A percentile compares a stretch with the other conserved stretches of the same genome.
phyloP scores from a whole-genome alignment of 257 asterid genomes.

The Solanum sejunctum region DNA sequence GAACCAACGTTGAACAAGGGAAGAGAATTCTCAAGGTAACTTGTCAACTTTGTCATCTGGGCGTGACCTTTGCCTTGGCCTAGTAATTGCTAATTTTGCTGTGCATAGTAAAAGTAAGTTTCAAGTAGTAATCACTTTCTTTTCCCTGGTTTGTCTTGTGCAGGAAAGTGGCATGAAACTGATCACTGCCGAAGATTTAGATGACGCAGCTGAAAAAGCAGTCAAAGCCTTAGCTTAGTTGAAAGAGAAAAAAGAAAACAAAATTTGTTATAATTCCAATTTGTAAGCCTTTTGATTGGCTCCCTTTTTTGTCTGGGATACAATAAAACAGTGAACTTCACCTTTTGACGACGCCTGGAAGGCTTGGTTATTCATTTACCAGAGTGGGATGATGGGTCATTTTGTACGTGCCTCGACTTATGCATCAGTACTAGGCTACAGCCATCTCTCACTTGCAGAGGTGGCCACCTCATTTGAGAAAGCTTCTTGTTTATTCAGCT shows the following conservation, averaged over 20 bases:
- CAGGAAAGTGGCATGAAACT: constrained; percentile 91
- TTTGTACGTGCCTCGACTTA: neutral
- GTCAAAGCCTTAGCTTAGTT: constrained; percentile 46
- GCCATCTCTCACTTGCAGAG: neutral
- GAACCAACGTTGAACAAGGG: constrained; percentile 94
- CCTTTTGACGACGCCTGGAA: neutral
- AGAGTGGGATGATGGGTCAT: neutral
- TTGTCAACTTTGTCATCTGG: neutral
- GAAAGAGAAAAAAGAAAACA: neutral
- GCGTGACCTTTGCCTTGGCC: neutral
- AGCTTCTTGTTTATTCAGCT: neutral
- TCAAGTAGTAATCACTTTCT: neutral
- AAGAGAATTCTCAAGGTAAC: constrained; percentile 89
- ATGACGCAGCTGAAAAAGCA: constrained; percentile 91
- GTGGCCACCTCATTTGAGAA: neutral
- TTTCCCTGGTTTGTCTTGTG: neutral
- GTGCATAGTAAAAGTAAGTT: neutral
- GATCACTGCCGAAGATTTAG: constrained; percentile 91
- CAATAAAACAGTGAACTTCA: neutral
- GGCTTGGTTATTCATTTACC: neutral
- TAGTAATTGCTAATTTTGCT: neutral
- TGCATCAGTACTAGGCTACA: neutral
- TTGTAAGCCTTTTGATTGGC: neutral
- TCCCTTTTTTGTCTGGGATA: neutral
- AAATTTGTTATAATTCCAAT: neutral